Conservation (phyloP, 139 green algal genomes). For the Auxenochlorella protothecoides region DNA sequence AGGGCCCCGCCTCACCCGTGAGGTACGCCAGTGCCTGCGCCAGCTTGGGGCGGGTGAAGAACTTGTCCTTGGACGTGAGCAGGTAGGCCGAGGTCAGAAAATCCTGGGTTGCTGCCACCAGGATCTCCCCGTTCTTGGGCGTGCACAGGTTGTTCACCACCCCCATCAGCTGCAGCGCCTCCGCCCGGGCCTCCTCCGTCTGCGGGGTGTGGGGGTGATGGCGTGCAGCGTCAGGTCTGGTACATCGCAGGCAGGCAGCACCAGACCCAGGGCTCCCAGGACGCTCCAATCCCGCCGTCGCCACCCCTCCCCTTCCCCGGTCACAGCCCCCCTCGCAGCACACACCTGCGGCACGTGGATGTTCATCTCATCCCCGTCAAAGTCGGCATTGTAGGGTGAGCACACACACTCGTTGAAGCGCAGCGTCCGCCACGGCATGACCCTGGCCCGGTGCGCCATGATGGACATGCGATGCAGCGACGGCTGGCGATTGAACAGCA, state of each 20-base stretch:
- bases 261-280: too few relatives aligned
- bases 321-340: not conserved
- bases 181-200: conserved; percentile 91
- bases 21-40: conserved; percentile 60
- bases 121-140: conserved; percentile 94
- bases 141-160: conserved; percentile 85
- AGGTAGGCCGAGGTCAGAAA: conserved; percentile 93
- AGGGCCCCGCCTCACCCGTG: conserved; percentile 7
- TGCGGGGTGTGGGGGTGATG: conserved; percentile 29
- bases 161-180: conserved; percentile 87
- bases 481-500: conserved; percentile 99
- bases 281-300: not conserved
- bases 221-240: not conserved
- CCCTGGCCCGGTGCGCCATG: conserved; percentile 84
- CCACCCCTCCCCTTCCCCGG: not conserved
- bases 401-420: conserved; percentile 98
- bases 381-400: conserved; percentile 97
- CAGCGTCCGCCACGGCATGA: conserved; percentile 85
- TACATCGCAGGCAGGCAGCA: not conserved
- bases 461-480: conserved; percentile 94
- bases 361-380: conserved; percentile 99
- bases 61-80: conserved; percentile 73
- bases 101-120: conserved; percentile 92
- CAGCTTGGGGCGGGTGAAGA: conserved; percentile 62
- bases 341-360: conserved; percentile 82